Evolutionary conservation across 352 stramenopile genomes (phyloP).

Genomic region (Phytophthora cryptogea): DNA sequence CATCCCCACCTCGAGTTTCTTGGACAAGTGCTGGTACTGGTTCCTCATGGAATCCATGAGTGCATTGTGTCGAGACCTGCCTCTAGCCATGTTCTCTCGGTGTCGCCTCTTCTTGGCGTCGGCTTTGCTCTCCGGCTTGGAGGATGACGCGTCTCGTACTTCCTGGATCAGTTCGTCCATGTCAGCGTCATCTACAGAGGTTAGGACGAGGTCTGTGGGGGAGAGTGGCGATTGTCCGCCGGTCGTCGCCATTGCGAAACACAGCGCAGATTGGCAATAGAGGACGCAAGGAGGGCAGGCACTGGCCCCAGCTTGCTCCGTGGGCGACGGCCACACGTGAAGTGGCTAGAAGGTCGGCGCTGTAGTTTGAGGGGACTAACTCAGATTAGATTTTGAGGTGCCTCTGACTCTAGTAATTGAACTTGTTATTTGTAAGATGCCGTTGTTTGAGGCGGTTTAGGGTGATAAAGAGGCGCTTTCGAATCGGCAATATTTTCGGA

Average conservation of each 20-base stretch:
- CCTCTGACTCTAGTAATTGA: too few relatives aligned
- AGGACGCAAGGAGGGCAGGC: too few relatives aligned
- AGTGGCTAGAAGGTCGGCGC: too few relatives aligned
- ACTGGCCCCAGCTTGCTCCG: too few relatives aligned
- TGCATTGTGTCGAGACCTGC: slow-evolving; percentile 32
- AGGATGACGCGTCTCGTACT: neutral
- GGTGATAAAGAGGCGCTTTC: too few relatives aligned
- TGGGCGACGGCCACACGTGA: too few relatives aligned
- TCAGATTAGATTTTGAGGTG: too few relatives aligned
- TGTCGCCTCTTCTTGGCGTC: slow-evolving; percentile 30
- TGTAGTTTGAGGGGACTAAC: too few relatives aligned
- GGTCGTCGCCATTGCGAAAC: slow-evolving; percentile 11
- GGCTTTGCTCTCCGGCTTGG: slow-evolving; percentile 22
- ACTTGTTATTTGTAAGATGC: too few relatives aligned
- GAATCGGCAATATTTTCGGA: too few relatives aligned
- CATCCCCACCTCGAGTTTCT: slow-evolving; percentile 27
- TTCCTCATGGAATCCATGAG: slow-evolving; percentile 33
- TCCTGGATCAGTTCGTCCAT: slow-evolving; percentile 19
- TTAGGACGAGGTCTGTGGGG: slow-evolving; percentile 10
- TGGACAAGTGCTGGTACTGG: slow-evolving; percentile 28
- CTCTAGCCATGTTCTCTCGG: slow-evolving; percentile 35
- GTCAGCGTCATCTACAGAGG: slow-evolving; percentile 4
- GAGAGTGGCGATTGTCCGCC: slow-evolving; percentile 21
- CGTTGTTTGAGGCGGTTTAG: too few relatives aligned
- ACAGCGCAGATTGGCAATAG: too few relatives aligned